Conservation (phyloP, 768 basidiomycete genomes). For the Collybiopsis luxurians region DNA sequence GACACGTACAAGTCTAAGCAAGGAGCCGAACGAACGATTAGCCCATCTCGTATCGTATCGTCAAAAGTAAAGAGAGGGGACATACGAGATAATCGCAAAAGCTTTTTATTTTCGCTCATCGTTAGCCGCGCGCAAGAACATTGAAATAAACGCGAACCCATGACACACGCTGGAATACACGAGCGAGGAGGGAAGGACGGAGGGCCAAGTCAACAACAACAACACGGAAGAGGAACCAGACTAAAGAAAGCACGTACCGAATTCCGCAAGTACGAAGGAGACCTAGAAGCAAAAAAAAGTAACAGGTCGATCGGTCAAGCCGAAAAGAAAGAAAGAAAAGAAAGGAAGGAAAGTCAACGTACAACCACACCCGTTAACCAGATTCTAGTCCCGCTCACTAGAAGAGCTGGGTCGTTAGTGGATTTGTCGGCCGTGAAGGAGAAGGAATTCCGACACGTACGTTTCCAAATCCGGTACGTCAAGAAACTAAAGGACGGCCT, state of each 20-base stretch:
- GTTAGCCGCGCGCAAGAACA: no score
- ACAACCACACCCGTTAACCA: slow-evolving; percentile 31
- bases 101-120: no score
- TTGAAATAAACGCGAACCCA: not conserved
- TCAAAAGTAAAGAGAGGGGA: not conserved
- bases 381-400: slow-evolving; percentile 44
- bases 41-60: no score
- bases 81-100: slow-evolving; percentile 9
- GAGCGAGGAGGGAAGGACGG: no score
- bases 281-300: slow-evolving; percentile 17
- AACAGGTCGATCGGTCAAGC: no score
- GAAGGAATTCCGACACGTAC: slow-evolving; percentile 30
- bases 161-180: no score
- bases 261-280: slow-evolving; percentile 36
- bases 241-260: no score
- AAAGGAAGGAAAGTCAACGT: slow-evolving; percentile 15
- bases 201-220: no score
- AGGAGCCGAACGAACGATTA: no score
- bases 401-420: not conserved
- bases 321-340: not conserved
- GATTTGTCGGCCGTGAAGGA: not conserved
- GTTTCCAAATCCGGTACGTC: slow-evolving; percentile 39
- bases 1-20: slow-evolving; percentile 28
- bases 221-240: no score
- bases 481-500: slow-evolving; percentile 48